Base-by-base conservation (phyloP, 129 eudicot species). In the Chrysanthemum lavandulifolium region DNA sequence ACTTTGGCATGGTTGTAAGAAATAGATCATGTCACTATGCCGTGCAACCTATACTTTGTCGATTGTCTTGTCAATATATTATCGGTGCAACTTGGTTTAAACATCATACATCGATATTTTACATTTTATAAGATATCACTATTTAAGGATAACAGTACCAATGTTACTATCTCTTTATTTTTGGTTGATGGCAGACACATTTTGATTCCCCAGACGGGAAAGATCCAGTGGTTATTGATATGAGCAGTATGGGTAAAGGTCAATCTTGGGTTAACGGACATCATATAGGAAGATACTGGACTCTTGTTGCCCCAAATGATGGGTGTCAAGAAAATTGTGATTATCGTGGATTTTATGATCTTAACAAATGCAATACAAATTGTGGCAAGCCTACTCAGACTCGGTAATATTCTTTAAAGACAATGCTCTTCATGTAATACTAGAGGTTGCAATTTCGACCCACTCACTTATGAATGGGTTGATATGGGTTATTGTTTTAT, bases 211-310 rank as follows among this genome's bases (percentile, higher is more conserved):
- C 88, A 7, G 83, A 47, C 6, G 97, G 96, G 49, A 79, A 73
- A 48, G 91, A 95, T 70, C 99, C 99, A 0, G 89, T 95, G 70
- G 88, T 80, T 65, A 77, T 95, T 68, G 84, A 88, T 75, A 77
- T 95, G 73, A 83, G 88, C 61, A 88, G 89, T 66, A 95, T 95
- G 99, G 96, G 96, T 43, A 95, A 95, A 73, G 99, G 99, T 73
- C 84, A 90, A 76, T 87, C 83, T 10, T 95, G 99, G 97, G 96
- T 95, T 58, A 95, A 95, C 67, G 99, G 99, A 51, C 97, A 88
- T 75, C 91, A 90, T 79, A 88, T 95, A 13, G 99, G 99, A 79
- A 79, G 99, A 82, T 95, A 90, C 70, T 94, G 98, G 98, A 86
- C 86, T 70, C 84, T 87, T 76, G 81, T 73, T 43, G 80, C 98